Evolutionary conservation across 306 rosid species (phyloP).

Genomic region (Sophora flavescens): DNA sequence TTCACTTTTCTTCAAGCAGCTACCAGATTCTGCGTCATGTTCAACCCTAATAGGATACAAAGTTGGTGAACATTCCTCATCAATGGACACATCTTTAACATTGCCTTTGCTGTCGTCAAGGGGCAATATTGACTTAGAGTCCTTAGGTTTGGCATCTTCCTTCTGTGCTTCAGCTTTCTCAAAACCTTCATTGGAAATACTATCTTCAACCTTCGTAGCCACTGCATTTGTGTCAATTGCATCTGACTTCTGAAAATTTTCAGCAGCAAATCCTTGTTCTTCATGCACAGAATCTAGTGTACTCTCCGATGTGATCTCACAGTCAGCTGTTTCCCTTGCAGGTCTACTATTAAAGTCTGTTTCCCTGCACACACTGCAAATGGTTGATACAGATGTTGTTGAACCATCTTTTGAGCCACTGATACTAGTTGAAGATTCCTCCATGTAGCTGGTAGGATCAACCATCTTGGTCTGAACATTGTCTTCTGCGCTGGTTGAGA

Average conservation of each 20-base stretch:
- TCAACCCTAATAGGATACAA: conserved; percentile 27
- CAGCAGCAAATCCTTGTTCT: conserved; percentile 51
- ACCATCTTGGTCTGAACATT: conserved; percentile 76
- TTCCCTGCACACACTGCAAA: conserved; percentile 66
- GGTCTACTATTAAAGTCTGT: conserved; percentile 49
- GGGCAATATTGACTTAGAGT: conserved; percentile 47
- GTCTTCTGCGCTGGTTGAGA: conserved; percentile 62
- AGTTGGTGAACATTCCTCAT: conserved; percentile 53
- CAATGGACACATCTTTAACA: conserved; percentile 53
- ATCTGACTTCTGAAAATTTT: conserved; percentile 46
- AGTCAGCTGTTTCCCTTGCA: conserved; percentile 49
- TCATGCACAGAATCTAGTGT: conserved; percentile 48
- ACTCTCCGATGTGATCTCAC: conserved; percentile 52
- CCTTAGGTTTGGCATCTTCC: conserved; percentile 49
- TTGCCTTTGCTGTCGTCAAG: conserved; percentile 39
- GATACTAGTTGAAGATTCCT: conserved; percentile 61
- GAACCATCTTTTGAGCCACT: conserved; percentile 70
- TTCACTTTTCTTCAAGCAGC: conserved; percentile 39
- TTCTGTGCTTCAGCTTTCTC: conserved; percentile 45
- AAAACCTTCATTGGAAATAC: conserved; percentile 32
- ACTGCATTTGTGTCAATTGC: conserved; percentile 50
- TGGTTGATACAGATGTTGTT: conserved; percentile 67
- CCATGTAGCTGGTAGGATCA: conserved; percentile 61
- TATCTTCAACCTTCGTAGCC: conserved; percentile 49
- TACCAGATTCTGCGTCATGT: conserved; percentile 51